Evolutionary conservation across 257 asterid species (phyloP), one percentile per base, ranked within the genome.

Genomic region (Mitragyna speciosa): DNA sequence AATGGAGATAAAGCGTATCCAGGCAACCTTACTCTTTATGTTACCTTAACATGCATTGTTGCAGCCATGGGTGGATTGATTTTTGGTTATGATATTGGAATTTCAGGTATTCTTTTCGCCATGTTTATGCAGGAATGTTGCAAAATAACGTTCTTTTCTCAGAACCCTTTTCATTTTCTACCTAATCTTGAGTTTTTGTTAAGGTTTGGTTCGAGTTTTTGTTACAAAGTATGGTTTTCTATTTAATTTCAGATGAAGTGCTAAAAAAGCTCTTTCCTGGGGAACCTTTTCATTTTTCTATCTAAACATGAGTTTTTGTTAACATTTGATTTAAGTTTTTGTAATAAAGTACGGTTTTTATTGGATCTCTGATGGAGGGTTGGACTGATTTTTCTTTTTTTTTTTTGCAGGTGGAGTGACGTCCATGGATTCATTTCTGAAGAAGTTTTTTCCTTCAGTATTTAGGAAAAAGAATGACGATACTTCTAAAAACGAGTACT

Each of bases 51-150:
- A 41, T 94, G 97, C 80, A 83, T 94, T 76, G 89, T 92, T n/a
- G 98, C 98, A 2, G 98, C 95, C 85, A 94, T 91, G 97, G 98
- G 98, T 2, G 98, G 98, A 12, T 90, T 94, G 7, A 94, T 94
- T 54, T 94, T 94, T 69, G 98, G 98, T 51, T 94, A 94, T 58
- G 98, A 94, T 79, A 89, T 94, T 2, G 98, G 98, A 7, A 92
- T 94, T 85, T 94, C 98, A 26, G 98, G 97, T 93, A 85, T 28
- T 33, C 39, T 11, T 64, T 64, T 11, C 14, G 0, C 20, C 66
- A n/a, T 24, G 3, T n/a, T 8, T 26, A 8, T 4, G 10, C 19
- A 1, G 41, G 41, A 36, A 36, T 36, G 41, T 36, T 36, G 58
- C 3, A 12, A 12, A 52, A 52, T 15, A 1, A 52, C 1, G 6